These are phyloP conservation scores for Aspergillus awamori DNA, from an alignment of 2,329 filamentous ascomycete species.

Conservation along the genomic window DNA sequence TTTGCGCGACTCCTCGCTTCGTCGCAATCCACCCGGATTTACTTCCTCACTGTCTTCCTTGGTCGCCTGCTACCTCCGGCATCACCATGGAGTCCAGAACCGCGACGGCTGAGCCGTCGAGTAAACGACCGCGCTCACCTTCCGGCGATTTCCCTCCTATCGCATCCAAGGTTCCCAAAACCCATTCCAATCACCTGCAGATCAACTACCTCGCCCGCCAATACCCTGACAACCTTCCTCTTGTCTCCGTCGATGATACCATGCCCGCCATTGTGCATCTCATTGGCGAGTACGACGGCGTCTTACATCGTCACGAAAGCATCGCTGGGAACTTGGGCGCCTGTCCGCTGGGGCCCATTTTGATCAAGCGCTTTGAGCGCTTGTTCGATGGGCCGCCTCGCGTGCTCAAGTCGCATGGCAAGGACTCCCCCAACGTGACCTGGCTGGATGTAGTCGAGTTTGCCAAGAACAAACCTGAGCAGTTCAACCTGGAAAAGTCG, in stretches of 20 bases:
- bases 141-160: constrained; percentile 43
- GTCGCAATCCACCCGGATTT: background rate
- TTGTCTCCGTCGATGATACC: constrained; percentile 67
- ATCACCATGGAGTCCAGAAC: constrained; percentile 39
- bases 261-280: constrained; percentile 73
- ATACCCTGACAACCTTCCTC: constrained; percentile 62
- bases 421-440: constrained; percentile 64
- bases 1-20: constrained; percentile 2
- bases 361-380: constrained; percentile 83
- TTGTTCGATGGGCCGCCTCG: constrained; percentile 81
- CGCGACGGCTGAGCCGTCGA: constrained; percentile 41
- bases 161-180: constrained; percentile 57
- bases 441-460: constrained; percentile 89
- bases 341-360: constrained; percentile 76
- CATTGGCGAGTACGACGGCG: constrained; percentile 80
- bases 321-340: constrained; percentile 83
- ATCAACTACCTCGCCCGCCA: constrained; percentile 70
- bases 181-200: constrained; percentile 61
- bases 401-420: constrained; percentile 64
- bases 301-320: constrained; percentile 82
- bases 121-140: constrained; percentile 51
- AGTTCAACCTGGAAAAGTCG: constrained; percentile 72
- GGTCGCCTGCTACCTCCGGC: constrained; percentile 1
- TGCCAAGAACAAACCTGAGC: constrained; percentile 75
- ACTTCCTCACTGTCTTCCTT: background rate